phyloP scores from a whole-genome alignment of 345 rosid genomes.

The Brassica nigra region DNA sequence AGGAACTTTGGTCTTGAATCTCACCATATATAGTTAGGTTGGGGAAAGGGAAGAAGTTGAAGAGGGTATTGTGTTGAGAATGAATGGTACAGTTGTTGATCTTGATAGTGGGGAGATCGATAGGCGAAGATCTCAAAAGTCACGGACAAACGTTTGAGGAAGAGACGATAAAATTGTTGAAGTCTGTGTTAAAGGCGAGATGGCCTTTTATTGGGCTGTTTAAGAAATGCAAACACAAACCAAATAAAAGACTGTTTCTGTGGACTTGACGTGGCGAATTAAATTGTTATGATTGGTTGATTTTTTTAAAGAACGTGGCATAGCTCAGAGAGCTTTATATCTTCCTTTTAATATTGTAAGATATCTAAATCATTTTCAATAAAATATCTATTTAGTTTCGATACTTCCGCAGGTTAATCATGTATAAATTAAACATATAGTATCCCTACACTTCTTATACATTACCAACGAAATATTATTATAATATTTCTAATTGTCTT shows the following conservation, averaged over 20 bases:
- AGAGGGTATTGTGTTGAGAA: background rate
- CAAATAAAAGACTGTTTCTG: too few relatives aligned
- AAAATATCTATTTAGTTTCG: background rate
- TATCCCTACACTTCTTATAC: background rate
- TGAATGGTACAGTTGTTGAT: background rate
- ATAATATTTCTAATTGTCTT: background rate
- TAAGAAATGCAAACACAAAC: too few relatives aligned
- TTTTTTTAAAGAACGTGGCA: too few relatives aligned
- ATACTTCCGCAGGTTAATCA: constrained; percentile 19
- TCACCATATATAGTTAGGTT: background rate
- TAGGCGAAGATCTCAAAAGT: background rate
- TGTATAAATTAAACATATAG: background rate
- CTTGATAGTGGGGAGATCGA: background rate
- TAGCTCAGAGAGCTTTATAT: too few relatives aligned
- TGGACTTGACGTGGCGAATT: background rate
- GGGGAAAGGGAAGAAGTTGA: background rate
- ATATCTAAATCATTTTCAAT: background rate
- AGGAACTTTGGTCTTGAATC: background rate
- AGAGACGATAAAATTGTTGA: background rate
- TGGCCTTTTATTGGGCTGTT: background rate
- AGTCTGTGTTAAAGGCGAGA: background rate
- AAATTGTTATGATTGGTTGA: background rate
- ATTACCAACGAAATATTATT: too few relatives aligned
- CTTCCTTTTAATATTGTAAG: too few relatives aligned
- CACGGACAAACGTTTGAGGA: background rate